phyloP scores from a whole-genome alignment of 2,329 filamentous ascomycete species.

The Fusarium sp. region DNA sequence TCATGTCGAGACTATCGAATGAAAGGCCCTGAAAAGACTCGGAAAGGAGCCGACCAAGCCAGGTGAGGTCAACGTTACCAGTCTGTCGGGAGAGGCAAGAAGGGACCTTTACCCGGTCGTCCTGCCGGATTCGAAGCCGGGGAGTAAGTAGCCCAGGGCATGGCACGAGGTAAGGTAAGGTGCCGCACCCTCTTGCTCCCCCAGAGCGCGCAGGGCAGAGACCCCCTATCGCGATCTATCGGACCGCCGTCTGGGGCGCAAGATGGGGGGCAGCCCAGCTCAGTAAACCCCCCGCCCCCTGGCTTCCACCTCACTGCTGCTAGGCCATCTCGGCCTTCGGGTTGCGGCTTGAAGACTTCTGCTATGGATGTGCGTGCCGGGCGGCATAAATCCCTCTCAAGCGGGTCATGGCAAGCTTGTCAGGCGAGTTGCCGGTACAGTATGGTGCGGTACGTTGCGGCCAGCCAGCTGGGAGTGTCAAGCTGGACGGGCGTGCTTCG shows the following conservation, averaged over 20 bases:
- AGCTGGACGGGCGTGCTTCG: not conserved
- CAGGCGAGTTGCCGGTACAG: not conserved
- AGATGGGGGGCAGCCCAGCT: conserved; percentile 23
- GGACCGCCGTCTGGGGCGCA: conserved; percentile 21
- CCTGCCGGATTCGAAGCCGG: conserved; percentile 24
- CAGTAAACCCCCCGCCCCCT: not conserved
- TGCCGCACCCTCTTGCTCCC: conserved; percentile 22
- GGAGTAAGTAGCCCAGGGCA: conserved; percentile 1
- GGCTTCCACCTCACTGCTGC: not conserved
- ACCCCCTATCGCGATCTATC: conserved; percentile 33
- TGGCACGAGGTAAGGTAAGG: conserved; percentile 6
- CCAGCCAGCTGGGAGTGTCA: not conserved
- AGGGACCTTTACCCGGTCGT: conserved; percentile 24
- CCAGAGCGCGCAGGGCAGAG: conserved; percentile 3
- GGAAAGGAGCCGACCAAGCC: conserved; percentile 28
- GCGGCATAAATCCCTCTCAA: not conserved
- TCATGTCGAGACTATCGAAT: conserved; percentile 15
- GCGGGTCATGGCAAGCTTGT: conserved; percentile 3
- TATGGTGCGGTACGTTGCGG: not conserved
- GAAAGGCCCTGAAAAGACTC: conserved; percentile 10
- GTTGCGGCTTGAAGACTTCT: not conserved
- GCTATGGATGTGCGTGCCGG: not conserved
- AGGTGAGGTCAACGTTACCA: conserved; percentile 36
- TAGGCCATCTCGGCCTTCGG: not conserved
- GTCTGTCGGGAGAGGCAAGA: conserved; percentile 38